Percentiles rank a stretch among this genome's conserved stretches.
phyloP scores from a whole-genome alignment of 73 alveolate genomes.

The Stentor coeruleus region DNA sequence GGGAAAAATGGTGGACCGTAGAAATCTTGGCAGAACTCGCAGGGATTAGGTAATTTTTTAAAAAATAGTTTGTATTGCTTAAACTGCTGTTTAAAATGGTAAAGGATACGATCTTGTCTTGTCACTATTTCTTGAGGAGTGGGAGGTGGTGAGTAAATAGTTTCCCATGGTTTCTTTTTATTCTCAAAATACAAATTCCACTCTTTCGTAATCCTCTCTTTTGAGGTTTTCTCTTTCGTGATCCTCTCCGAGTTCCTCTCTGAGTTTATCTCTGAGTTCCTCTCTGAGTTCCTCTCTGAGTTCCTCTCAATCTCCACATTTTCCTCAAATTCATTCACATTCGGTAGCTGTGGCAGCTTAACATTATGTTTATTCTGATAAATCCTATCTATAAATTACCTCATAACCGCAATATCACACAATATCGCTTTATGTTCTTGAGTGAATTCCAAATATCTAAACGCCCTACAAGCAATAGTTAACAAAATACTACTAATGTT shows the following conservation, averaged over 20 bases:
- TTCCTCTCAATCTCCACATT: neutral
- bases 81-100: neutral
- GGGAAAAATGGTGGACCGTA: constrained; percentile 17
- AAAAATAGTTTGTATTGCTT: constrained; percentile 1
- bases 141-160: neutral
- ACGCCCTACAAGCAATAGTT: neutral
- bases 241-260: too few relatives aligned
- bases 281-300: too few relatives aligned
- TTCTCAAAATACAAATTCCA: neutral
- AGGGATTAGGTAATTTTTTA: neutral
- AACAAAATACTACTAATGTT: neutral
- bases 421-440: neutral
- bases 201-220: neutral
- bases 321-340: neutral
- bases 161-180: constrained; percentile 21
- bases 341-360: neutral
- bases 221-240: too few relatives aligned
- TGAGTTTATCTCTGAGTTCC: too few relatives aligned
- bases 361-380: neutral
- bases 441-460: neutral
- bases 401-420: neutral
- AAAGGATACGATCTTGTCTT: neutral
- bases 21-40: constrained; percentile 11
- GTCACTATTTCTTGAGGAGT: neutral
- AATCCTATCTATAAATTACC: neutral